phyloP scores from a whole-genome alignment of 1,284 basidiomycete species.

The Melampsora larici-populina region DNA sequence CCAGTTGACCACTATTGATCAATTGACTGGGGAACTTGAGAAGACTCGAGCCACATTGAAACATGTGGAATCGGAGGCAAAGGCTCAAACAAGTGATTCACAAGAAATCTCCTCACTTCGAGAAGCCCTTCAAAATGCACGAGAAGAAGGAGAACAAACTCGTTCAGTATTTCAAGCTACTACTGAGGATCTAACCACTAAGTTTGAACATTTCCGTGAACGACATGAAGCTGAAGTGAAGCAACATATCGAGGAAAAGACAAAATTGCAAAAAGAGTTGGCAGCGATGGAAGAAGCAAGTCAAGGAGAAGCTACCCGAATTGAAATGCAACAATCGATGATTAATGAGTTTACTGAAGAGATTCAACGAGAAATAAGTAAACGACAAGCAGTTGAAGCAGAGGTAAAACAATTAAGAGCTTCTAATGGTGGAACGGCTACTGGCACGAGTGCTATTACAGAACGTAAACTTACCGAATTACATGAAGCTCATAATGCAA shows the following conservation, averaged over 20 bases:
- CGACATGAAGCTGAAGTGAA: constrained; percentile 20
- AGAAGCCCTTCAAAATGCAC: constrained; percentile 10
- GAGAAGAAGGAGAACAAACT: constrained; percentile 5
- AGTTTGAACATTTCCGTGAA: constrained; percentile 31
- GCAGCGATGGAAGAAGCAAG: constrained; percentile 3
- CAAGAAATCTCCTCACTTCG: constrained; percentile 16
- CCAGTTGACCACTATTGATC: constrained; percentile 15
- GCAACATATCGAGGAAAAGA: constrained; percentile 39
- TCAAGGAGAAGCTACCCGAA: constrained; percentile 10
- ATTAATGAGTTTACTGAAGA: constrained; percentile 29
- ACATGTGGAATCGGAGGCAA: constrained; percentile 3
- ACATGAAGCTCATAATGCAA: constrained; percentile 37
- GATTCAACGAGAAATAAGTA: constrained; percentile 30
- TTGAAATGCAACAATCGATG: constrained; percentile 18
- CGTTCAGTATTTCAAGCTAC: background rate
- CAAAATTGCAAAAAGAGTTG: constrained; percentile 28
- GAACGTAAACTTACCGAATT: constrained; percentile 19
- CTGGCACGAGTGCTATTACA: background rate
- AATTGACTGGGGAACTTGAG: constrained; percentile 21
- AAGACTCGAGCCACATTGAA: background rate
- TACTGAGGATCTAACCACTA: constrained; percentile 8
- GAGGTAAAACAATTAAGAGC: constrained; percentile 8
- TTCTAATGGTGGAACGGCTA: background rate
- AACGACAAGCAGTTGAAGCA: constrained; percentile 17
- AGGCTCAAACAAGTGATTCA: background rate